Evolutionary conservation across 345 rosid species (phyloP), one percentile per base, ranked within the genome.

Genomic region (Heritiera fomes): DNA sequence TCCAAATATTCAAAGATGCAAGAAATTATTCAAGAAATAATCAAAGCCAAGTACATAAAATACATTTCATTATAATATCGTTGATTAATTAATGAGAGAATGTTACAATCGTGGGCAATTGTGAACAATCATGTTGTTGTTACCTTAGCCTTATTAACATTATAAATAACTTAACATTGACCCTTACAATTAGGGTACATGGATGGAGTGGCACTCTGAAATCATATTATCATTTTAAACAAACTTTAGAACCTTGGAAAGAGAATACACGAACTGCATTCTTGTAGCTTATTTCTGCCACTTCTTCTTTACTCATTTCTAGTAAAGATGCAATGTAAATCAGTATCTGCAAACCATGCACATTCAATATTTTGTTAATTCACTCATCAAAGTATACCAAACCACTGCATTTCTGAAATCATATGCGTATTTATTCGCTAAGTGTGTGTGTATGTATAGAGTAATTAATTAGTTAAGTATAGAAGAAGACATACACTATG

Each of bases 221-320:
- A 8, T 18, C 4, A 58, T 8, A 34, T 34, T 32, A 38, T 53
- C 32, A 71, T 75, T 79, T 81, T 59, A 17, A 47, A 47, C 64
- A 67, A 46, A 84, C 8, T 77, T 87, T 85, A 0, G 90, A 84
- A 74, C 93, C 92, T 78, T 84, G 45, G 8, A 85, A 91, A 49
- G 96, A 90, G 86, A 92, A 92, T 10, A 94, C 28, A 43, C 83
- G 87, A 56, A 89, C 73, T 0, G 94, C 87, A 55, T 94, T 94
- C 59, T 8, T 73, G 46, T 83, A 94, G 77, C 88, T 94, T 68
- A 77, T 82, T 12, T 89, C 88, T 0, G 92, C 97, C 23, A 94
- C 79, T 85, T 91, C 92, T 70, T 91, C 94, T n/a, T 82, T 83
- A 55, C 82, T 71, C 89, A 86, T 84, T 55, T 90, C 92, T 0